Conservation (phyloP, 2,329 filamentous ascomycete genomes). For the Fusarium tricinctum region DNA sequence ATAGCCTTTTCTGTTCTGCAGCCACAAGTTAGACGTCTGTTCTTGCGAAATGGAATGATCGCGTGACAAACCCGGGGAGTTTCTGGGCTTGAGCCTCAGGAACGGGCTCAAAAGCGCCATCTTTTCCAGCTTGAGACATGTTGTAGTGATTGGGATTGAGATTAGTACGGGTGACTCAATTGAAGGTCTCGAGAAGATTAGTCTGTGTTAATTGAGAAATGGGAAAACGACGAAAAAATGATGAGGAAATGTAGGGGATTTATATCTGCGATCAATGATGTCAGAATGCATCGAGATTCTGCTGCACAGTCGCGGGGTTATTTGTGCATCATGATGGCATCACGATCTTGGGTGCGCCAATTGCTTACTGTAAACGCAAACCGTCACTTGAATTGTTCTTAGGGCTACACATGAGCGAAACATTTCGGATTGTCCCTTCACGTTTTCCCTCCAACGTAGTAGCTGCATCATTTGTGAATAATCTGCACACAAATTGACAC, state of each 20-base stretch:
- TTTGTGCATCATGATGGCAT: slow-evolving; percentile 31
- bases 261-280: slow-evolving; percentile 24
- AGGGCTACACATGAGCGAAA: slow-evolving; percentile 56
- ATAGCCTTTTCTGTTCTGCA: slow-evolving; percentile 55
- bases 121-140: slow-evolving; percentile 44
- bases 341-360: slow-evolving; percentile 10
- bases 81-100: slow-evolving; percentile 54
- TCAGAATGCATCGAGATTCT: slow-evolving; percentile 29
- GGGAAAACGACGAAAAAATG: not conserved
- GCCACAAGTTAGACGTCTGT: fast-evolving
- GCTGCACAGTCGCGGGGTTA: slow-evolving; percentile 11
- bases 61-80: slow-evolving; percentile 54
- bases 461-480: slow-evolving; percentile 57
- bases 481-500: too few relatives aligned
- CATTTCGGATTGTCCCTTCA: slow-evolving; percentile 69
- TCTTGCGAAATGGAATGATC: not conserved
- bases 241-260: not conserved
- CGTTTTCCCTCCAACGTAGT: slow-evolving; percentile 64
- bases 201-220: not conserved
- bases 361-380: not conserved
- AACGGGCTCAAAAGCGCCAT: slow-evolving; percentile 55
- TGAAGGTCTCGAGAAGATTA: not conserved
- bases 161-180: not conserved
- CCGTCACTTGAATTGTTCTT: not conserved
- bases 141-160: not conserved